Base-by-base conservation (phyloP, 1,284 basidiomycete species). In the Trichosporon ovoides region DNA sequence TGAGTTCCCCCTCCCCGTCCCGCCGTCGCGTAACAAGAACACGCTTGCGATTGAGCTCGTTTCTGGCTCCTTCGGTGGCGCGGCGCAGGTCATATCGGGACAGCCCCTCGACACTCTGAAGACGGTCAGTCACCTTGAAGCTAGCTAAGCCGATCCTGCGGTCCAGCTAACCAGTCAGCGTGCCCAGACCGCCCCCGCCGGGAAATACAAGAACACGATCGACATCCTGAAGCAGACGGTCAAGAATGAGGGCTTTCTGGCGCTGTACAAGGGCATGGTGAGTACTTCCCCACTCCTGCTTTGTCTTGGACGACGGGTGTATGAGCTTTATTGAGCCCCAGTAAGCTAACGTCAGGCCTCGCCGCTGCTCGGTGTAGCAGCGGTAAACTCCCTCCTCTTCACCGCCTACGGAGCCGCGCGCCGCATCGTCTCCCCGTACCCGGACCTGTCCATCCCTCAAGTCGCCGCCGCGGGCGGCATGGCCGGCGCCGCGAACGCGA, bases 381-480 rank as follows among this genome's bases (percentile, higher is more conserved):
- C 90, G 7, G 94, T 98, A 68, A 98, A 98, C 78, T 95, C 91
- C 12, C 82, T 98, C 18, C 83, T 98, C 7, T 98, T 98, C 77
- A 89, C 90, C 0, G 86, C 92, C 0, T 97, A 96, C 68, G 88
- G 85, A 14, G 79, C 83, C 5, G 88, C 91, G 2, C 86, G 88
- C 66, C 85, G 90, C 10, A 74, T 93, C 51, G 83, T 98, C 48
- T 92, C 90, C 0, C 93, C 94, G 0, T 96, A 87, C 70, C 88
- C 89, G 11, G 82, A 91, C 52, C 80, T 95, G 4, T 85, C 87
- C 0, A 80, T 95, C 50, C 81, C 82, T 14, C 85, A 98, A 76
- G 89, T 85, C 10, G 90, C 91, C 0, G 74, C 84, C 0, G 94
- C 95, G 0, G 95, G 95, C 0, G 84, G 85, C 0, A 89, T 96